A percentile compares a stretch with the other conserved stretches of the same genome.
These are phyloP conservation scores for Ustilago bromivora DNA, from an alignment of 1,284 basidiomycete species.

Conservation along the genomic window DNA sequence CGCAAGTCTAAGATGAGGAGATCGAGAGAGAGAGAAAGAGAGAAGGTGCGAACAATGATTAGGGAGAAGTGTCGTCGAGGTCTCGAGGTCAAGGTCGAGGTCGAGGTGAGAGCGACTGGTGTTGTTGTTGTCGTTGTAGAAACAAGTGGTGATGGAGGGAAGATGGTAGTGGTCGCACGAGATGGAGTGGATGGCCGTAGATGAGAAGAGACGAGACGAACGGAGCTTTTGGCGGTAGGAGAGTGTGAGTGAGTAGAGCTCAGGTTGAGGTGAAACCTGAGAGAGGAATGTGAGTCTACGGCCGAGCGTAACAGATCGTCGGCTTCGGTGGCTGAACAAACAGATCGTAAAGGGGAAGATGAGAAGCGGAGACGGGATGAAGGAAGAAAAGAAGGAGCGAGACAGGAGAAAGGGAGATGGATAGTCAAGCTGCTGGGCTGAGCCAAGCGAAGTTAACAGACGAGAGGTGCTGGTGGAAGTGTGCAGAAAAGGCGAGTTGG, in stretches of 20 bases:
- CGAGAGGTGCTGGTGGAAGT: neutral
- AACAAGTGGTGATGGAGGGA: neutral
- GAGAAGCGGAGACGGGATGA: slow-evolving; percentile 18
- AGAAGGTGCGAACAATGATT: neutral
- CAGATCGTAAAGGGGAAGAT: slow-evolving; percentile 17
- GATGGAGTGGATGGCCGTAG: neutral
- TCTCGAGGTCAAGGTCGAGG: neutral
- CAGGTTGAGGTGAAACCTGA: slow-evolving; percentile 31
- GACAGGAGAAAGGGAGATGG: neutral
- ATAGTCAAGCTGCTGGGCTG: slow-evolving; percentile 1
- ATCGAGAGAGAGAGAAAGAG: neutral
- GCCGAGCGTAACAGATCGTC: slow-evolving; percentile 30
- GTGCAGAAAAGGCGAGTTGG: neutral
- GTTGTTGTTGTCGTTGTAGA: slow-evolving; percentile 3
- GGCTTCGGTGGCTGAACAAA: slow-evolving; percentile 40
- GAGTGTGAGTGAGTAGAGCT: slow-evolving; percentile 8
- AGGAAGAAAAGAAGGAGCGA: slow-evolving; percentile 13
- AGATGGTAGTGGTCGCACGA: slow-evolving; percentile 5
- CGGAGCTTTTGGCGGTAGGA: neutral
- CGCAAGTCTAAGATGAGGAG: neutral
- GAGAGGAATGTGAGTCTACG: slow-evolving; percentile 23
- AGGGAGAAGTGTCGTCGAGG: too few species aligned
- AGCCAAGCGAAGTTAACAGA: neutral
- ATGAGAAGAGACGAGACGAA: slow-evolving; percentile 1
- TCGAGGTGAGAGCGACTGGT: neutral